These are phyloP conservation scores for Solanum hybrid DNA, from an alignment of 305 asterid genomes.

Conservation along the genomic window DNA sequence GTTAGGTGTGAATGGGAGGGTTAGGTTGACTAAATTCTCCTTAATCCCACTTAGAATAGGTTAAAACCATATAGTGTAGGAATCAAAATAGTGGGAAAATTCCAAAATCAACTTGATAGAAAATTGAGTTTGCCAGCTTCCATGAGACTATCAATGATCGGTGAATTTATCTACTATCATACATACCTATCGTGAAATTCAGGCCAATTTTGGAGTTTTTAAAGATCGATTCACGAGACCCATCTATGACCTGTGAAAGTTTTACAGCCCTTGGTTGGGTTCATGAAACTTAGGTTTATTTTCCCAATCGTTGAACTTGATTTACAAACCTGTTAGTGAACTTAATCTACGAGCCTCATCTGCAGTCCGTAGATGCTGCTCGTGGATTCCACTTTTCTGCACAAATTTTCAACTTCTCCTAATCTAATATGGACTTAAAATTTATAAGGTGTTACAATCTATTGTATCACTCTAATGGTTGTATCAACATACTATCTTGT, in stretches of 20 bases:
- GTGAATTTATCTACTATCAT: not conserved
- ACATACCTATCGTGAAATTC: not conserved
- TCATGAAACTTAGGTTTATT: not conserved
- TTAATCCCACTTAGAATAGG: not conserved
- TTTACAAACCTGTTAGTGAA: not conserved
- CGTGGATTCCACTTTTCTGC: not conserved
- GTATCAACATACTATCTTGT: not conserved
- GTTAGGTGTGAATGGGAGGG: not conserved
- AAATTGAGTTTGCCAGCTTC: not conserved
- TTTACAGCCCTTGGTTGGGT: not conserved
- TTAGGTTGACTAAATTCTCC: not conserved
- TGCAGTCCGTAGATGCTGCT: not conserved
- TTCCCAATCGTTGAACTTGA: not conserved
- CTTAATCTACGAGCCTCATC: not conserved
- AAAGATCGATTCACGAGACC: not conserved
- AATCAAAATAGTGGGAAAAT: no score
- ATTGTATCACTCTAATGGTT: not conserved
- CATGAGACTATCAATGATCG: no score
- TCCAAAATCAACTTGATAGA: not conserved
- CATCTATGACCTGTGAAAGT: not conserved
- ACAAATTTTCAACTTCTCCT: not conserved
- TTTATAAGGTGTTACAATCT: not conserved
- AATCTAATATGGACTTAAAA: not conserved
- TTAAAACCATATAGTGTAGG: not conserved
- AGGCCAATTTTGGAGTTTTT: not conserved